A percentile compares a stretch with the other conserved stretches of the same genome.
These are phyloP conservation scores for Diplodia mutila DNA, from an alignment of 2,329 filamentous ascomycete genomes.

Conservation along the genomic window DNA sequence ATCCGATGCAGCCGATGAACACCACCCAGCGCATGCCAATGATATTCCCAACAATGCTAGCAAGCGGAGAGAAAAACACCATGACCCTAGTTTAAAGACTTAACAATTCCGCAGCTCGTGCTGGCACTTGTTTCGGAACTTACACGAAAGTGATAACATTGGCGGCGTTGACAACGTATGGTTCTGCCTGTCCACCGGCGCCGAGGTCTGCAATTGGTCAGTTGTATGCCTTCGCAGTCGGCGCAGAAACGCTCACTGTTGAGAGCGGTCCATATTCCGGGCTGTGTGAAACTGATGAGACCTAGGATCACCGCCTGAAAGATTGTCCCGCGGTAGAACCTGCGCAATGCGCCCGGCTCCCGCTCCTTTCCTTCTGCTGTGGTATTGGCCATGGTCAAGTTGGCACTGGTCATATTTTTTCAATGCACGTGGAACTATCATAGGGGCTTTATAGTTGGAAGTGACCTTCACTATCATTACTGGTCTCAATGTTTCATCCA, in stretches of 20 bases:
- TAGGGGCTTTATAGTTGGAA: neutral
- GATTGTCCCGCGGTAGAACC: conserved; percentile 50
- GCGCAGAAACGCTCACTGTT: conserved; percentile 44
- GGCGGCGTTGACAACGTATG: conserved; percentile 21
- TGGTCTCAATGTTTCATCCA: too few relatives aligned
- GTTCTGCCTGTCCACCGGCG: conserved; percentile 15
- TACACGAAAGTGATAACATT: conserved; percentile 37
- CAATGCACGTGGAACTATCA: neutral
- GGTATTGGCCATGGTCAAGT: neutral
- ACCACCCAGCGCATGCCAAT: conserved; percentile 48
- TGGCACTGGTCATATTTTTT: too few relatives aligned
- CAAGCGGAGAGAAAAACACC: conserved; percentile 9
- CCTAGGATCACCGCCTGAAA: conserved; percentile 54
- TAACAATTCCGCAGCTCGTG: conserved; percentile 45
- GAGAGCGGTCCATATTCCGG: conserved; percentile 54
- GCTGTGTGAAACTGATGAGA: conserved; percentile 50
- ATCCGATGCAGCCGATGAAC: conserved; percentile 38
- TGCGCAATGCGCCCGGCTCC: too few relatives aligned
- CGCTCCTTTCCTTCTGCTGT: neutral
- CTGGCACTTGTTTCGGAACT: conserved; percentile 37
- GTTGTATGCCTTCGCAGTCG: conserved; percentile 32
- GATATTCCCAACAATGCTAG: conserved; percentile 33
- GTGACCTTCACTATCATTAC: neutral
- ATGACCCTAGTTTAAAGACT: conserved; percentile 35
- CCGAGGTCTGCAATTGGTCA: conserved; percentile 32